Percentiles rank a stretch among this genome's conserved stretches.
Evolutionary conservation across 768 basidiomycete genomes (phyloP).

Genomic region (Hygrocybe punicea): DNA sequence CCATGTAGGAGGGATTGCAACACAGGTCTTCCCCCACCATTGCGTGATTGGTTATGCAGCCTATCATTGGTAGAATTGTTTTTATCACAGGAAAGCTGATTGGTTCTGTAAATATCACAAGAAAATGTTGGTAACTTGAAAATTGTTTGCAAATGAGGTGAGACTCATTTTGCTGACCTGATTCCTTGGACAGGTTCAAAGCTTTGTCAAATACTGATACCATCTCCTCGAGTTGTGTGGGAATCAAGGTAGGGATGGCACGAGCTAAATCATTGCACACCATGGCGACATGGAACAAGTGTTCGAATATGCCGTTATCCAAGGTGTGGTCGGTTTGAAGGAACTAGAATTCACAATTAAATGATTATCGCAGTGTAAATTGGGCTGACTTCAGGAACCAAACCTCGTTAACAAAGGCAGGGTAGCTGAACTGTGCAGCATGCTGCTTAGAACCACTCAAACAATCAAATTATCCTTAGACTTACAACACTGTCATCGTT

Average conservation of each 20-base stretch:
- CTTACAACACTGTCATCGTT: slow-evolving; percentile 17
- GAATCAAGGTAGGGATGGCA: slow-evolving; percentile 5
- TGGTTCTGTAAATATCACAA: not conserved
- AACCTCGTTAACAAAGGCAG: not conserved
- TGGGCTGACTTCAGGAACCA: not conserved
- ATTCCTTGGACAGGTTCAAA: not conserved
- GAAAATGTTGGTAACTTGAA: too few relatives aligned
- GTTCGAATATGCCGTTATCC: not conserved
- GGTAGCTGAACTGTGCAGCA: slow-evolving; percentile 6
- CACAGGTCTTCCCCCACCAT: slow-evolving; percentile 3
- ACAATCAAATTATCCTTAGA: not conserved
- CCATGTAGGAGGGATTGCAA: slow-evolving; percentile 2
- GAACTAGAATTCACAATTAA: not conserved
- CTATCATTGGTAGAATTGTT: slow-evolving; percentile 3
- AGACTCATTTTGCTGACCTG: not conserved
- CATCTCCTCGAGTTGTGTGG: slow-evolving; percentile 5
- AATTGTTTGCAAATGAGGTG: not conserved
- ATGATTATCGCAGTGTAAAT: not conserved
- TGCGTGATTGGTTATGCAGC: slow-evolving; percentile 7
- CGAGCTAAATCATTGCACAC: slow-evolving; percentile 5
- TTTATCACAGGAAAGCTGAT: slow-evolving; percentile 1
- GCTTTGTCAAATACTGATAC: slow-evolving; percentile 1
- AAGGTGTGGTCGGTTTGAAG: slow-evolving; percentile 3
- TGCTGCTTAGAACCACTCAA: not conserved
- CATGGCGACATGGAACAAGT: not conserved